Conservation (phyloP, 169 alveolate species). For the Perkinsus marinus region DNA sequence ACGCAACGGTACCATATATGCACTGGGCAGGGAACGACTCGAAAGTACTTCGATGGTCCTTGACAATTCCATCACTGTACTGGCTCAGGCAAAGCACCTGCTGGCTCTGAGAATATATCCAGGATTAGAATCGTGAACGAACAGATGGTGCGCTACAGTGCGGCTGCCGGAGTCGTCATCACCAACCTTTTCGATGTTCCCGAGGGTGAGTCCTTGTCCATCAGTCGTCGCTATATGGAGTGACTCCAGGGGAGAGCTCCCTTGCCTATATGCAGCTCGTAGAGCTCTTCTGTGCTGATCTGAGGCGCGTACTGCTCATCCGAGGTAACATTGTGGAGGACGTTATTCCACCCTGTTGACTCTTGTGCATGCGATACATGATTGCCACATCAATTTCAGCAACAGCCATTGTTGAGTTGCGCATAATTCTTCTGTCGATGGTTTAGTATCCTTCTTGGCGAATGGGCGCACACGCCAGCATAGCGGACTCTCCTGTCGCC, state of each 20-base stretch:
- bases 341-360: neutral
- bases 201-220: neutral
- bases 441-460: neutral
- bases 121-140: neutral
- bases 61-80: neutral
- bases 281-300: neutral
- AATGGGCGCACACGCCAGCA: neutral
- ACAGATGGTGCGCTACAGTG: neutral
- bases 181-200: neutral
- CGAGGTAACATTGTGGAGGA: neutral
- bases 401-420: too few species aligned
- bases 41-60: neutral
- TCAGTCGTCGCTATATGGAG: neutral
- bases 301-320: neutral
- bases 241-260: neutral
- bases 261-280: neutral
- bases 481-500: neutral
- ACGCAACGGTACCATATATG: neutral
- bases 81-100: neutral
- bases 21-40: neutral
- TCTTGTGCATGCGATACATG: too few species aligned
- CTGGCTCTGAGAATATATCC: neutral
- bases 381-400: too few species aligned
- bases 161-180: neutral
- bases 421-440: too few species aligned